phyloP scores from a whole-genome alignment of 78 protist genomes.

The Creolimax fragrantissima region DNA sequence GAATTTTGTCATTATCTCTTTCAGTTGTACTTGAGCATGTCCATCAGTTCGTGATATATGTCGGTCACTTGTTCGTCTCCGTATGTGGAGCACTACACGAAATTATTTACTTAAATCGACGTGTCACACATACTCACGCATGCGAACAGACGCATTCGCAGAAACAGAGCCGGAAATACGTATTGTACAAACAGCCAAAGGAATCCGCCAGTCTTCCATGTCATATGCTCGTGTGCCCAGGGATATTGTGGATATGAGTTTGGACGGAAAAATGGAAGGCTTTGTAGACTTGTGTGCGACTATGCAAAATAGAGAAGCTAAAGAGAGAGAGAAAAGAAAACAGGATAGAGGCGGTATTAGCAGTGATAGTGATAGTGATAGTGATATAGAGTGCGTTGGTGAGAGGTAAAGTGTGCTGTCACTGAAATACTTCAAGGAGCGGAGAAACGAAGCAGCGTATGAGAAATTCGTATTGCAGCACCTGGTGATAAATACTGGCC shows the following conservation, averaged over 20 bases:
- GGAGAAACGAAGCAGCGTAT: background rate
- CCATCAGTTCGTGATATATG: too few species aligned
- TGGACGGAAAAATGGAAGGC: background rate
- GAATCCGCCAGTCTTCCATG: background rate
- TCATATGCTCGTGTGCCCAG: background rate
- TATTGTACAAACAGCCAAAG: background rate
- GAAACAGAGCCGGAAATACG: background rate
- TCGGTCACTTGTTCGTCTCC: too few species aligned
- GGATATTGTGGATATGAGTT: background rate
- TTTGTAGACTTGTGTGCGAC: background rate
- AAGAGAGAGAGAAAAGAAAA: too few species aligned
- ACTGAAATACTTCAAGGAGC: background rate
- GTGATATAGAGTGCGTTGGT: too few species aligned
- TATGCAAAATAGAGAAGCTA: too few species aligned
- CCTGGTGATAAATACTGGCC: background rate
- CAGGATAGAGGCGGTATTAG: background rate
- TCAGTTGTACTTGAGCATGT: too few species aligned
- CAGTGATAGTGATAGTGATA: background rate
- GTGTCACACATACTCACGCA: too few species aligned
- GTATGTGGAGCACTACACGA: too few species aligned
- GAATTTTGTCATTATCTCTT: too few species aligned
- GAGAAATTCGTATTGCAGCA: background rate
- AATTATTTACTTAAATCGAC: too few species aligned
- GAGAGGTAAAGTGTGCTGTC: too few species aligned
- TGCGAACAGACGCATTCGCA: too few species aligned